Evolutionary conservation across 805 yeast species (phyloP), one percentile per base, ranked within the genome.

Genomic region (Wickerhamiella hasegawae): DNA sequence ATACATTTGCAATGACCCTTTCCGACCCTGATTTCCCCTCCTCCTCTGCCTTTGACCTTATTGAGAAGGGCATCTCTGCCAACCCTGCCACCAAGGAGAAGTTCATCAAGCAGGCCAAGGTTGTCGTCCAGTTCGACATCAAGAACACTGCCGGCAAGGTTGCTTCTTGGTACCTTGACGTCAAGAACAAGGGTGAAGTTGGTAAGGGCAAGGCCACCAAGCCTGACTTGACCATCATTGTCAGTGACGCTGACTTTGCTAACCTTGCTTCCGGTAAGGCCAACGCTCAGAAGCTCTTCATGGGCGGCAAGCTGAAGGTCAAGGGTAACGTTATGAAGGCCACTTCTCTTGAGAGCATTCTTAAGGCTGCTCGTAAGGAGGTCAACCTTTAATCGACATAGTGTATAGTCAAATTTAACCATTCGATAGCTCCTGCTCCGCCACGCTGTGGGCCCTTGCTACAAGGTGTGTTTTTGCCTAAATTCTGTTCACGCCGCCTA

Each of bases 251-350:
- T 38, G 79, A 78, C 55, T 73, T 82, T 47, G 74, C 67, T 46
- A 72, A 68, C 54, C 68, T 82, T 46, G 78, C 78, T 36, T 60
- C 64, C 41, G 92, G 92, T 42, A 78, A 80, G 65, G 73, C 83
- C 44, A 76, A 76, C 56, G 82, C 93, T 32, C 93, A 82, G 59
- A 76, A 73, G 61, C 68, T 82, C 51, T 82, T 80, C 58, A 71
- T 82, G 78, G 62, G 69, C 48, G 94, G 94, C 28, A 77, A 76
- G 58, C 69, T 82, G 57, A 81, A 80, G 67, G 75, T 82, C 44
- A 79, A 76, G 65, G 94, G 94, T 45, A 80, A 83, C 62, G 76
- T 82, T 62, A 78, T 78, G 85, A 82, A 82, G 66, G 93, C 93
- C 36, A 71, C 85, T 31, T 70, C 71, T 40, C 70, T 79, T 40